Conservation (phyloP, 164 flowering plant species). For the Nymphaea thermarum region DNA sequence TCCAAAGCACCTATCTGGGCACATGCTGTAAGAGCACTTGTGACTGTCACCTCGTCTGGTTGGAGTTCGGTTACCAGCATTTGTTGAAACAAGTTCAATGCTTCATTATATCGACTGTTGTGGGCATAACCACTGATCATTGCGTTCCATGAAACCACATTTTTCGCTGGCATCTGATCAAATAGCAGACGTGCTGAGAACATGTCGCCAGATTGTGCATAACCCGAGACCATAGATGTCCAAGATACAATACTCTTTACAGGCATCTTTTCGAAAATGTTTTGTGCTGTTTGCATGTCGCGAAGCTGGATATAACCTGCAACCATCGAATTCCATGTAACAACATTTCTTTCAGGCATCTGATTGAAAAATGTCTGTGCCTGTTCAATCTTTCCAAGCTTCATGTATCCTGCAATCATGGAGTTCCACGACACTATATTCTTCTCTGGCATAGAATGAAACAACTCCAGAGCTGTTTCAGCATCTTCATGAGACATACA, state of each 20-base stretch:
- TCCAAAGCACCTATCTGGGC: slow-evolving; percentile 39
- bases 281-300: slow-evolving; percentile 24
- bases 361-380: slow-evolving; percentile 19
- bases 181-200: background rate
- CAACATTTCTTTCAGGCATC: slow-evolving; percentile 34
- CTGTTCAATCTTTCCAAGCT: slow-evolving; percentile 20
- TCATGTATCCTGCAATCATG: slow-evolving; percentile 30
- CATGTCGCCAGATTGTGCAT: slow-evolving; percentile 11
- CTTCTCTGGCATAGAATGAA: slow-evolving; percentile 30
- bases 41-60: slow-evolving; percentile 36
- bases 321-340: slow-evolving; percentile 49
- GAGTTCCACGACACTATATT: slow-evolving; percentile 38
- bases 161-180: slow-evolving; percentile 5
- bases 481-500: slow-evolving; percentile 23
- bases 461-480: slow-evolving; percentile 19
- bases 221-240: slow-evolving; percentile 39
- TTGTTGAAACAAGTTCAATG: slow-evolving; percentile 21
- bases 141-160: slow-evolving; percentile 5
- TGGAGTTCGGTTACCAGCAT: slow-evolving; percentile 30
- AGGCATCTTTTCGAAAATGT: slow-evolving; percentile 31
- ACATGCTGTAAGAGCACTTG: slow-evolving; percentile 38
- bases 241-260: slow-evolving; percentile 32
- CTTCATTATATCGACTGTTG: slow-evolving; percentile 27
- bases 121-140: slow-evolving; percentile 19
- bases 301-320: slow-evolving; percentile 24